phyloP scores from a whole-genome alignment of 108 stramenopile genomes.

The Nitzschia sp. region DNA sequence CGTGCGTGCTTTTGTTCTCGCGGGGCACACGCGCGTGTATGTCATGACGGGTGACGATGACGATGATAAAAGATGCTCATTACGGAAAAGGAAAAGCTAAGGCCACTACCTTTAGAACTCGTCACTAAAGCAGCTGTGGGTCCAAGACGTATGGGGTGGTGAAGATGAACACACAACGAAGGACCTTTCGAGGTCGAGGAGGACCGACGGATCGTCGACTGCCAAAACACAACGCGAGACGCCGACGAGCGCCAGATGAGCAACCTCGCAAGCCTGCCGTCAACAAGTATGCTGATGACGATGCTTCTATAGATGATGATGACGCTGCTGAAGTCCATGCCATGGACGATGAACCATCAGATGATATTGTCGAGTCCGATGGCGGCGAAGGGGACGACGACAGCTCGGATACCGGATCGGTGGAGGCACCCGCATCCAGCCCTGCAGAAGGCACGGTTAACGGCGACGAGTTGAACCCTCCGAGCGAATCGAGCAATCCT shows the following conservation, averaged over 20 bases:
- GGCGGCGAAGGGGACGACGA: neutral
- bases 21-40: no score
- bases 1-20: no score
- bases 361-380: neutral
- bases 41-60: no score
- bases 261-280: conserved; percentile 1
- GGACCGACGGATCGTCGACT: conserved; percentile 63
- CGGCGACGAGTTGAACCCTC: neutral
- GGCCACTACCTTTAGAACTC: no score
- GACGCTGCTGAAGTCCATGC: conserved; percentile 15
- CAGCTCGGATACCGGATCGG: neutral
- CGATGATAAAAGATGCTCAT: no score
- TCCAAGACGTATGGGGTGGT: no score
- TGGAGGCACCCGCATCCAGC: neutral
- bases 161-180: conserved; percentile 49
- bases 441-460: neutral
- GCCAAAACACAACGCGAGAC: conserved; percentile 58
- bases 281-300: conserved; percentile 2
- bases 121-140: no score
- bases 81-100: no score
- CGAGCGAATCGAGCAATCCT: conserved; percentile 4
- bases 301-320: conserved; percentile 11
- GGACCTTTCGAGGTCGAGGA: conserved; percentile 58
- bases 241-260: conserved; percentile 13
- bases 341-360: neutral